Conservation (phyloP, 805 yeast species). For the Ogataea sp. region DNA sequence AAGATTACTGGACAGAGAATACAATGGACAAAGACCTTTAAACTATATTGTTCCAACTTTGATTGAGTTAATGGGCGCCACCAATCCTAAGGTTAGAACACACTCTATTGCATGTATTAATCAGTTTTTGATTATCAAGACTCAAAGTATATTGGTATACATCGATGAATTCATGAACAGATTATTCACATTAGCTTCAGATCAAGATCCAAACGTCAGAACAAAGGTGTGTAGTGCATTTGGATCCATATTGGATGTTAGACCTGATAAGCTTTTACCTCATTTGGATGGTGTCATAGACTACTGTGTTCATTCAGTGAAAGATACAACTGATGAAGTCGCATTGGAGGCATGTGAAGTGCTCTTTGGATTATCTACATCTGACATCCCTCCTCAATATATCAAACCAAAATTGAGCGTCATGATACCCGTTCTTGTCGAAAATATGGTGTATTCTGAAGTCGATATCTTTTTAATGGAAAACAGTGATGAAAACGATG, state of each 20-base stretch:
- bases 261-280: constrained; percentile 74
- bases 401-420: constrained; percentile 49
- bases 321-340: constrained; percentile 57
- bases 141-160: constrained; percentile 56
- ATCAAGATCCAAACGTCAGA: constrained; percentile 50
- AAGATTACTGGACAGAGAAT: constrained; percentile 52
- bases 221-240: constrained; percentile 75
- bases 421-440: constrained; percentile 70
- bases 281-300: constrained; percentile 82
- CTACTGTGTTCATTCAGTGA: constrained; percentile 75
- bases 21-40: constrained; percentile 60
- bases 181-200: constrained; percentile 64
- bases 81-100: constrained; percentile 44
- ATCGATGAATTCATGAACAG: constrained; percentile 59
- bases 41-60: constrained; percentile 61
- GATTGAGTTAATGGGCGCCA: constrained; percentile 38
- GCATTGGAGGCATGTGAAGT: constrained; percentile 93
- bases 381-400: constrained; percentile 45
- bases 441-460: constrained; percentile 83
- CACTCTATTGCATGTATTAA: constrained; percentile 65
- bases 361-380: constrained; percentile 64
- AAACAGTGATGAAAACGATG: constrained; percentile 62
- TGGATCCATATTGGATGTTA: constrained; percentile 56
- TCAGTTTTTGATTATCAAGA: constrained; percentile 61
- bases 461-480: constrained; percentile 64